Percentiles rank a stretch among this genome's conserved stretches.
Conservation (phyloP, 371 early-diverging fungal genomes). For the Mycotypha africana region DNA sequence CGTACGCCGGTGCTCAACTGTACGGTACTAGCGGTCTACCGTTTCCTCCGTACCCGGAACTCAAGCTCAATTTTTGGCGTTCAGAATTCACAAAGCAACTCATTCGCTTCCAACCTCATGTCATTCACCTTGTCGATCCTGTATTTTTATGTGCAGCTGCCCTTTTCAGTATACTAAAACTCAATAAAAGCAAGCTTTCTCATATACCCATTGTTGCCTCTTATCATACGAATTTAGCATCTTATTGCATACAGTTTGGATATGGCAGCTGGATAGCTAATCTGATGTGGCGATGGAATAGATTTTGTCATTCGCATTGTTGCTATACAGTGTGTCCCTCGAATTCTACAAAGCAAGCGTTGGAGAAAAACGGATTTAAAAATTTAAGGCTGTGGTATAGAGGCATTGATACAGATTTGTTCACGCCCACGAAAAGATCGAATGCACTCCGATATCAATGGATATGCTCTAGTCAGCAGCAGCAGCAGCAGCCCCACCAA, state of each 20-base stretch:
- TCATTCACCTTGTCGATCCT: constrained; percentile 47
- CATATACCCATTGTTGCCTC: constrained; percentile 39
- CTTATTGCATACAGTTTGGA: constrained; percentile 43
- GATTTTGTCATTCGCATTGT: constrained; percentile 37
- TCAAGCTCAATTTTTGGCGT: constrained; percentile 43
- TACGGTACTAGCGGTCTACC: constrained; percentile 43
- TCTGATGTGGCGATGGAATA: constrained; percentile 47
- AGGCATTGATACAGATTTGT: constrained; percentile 31
- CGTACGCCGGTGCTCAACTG: constrained; percentile 35
- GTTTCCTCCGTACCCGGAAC: constrained; percentile 42
- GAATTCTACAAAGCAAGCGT: constrained; percentile 25
- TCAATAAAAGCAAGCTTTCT: constrained; percentile 6
- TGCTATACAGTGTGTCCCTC: constrained; percentile 38
- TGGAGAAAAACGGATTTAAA: constrained; percentile 26
- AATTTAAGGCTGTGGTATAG: constrained; percentile 40
- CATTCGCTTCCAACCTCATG: constrained; percentile 36
- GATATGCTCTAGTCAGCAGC: background rate
- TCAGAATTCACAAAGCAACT: constrained; percentile 30
- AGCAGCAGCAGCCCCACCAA: background rate
- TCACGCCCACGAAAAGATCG: constrained; percentile 29
- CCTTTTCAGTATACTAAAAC: constrained; percentile 18
- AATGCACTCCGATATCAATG: constrained; percentile 21
- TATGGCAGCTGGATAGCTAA: constrained; percentile 25
- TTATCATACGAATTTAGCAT: constrained; percentile 45
- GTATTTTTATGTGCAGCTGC: constrained; percentile 35